A percentile compares a stretch with the other conserved stretches of the same genome.
Conservation (phyloP, 805 yeast species). For the Candida golubevii region DNA sequence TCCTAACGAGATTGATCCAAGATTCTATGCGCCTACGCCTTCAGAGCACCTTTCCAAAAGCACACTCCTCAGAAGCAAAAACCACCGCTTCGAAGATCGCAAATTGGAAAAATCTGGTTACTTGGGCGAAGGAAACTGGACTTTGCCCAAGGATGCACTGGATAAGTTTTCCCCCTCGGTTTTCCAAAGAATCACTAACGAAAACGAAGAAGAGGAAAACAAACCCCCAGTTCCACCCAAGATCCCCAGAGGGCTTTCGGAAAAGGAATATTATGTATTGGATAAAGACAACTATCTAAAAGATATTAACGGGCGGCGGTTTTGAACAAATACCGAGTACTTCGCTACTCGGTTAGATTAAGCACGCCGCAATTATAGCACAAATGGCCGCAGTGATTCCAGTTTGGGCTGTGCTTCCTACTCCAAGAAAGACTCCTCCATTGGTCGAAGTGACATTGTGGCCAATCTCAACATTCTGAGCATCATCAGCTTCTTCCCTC, state of each 20-base stretch:
- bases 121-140: slow-evolving; percentile 36
- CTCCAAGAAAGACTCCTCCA: not conserved
- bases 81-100: slow-evolving; percentile 19
- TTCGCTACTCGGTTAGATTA: slow-evolving; percentile 2
- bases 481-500: no score
- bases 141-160: slow-evolving; percentile 1
- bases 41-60: slow-evolving; percentile 33
- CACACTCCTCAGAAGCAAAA: slow-evolving; percentile 22
- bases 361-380: slow-evolving; percentile 33
- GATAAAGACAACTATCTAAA: slow-evolving; percentile 36
- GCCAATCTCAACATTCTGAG: not conserved
- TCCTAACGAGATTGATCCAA: slow-evolving; percentile 27
- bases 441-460: not conserved
- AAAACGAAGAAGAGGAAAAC: slow-evolving; percentile 22
- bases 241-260: slow-evolving; percentile 39
- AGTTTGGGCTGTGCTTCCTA: slow-evolving; percentile 6
- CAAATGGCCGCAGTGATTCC: slow-evolving; percentile 19
- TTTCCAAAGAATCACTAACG: slow-evolving; percentile 28
- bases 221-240: slow-evolving; percentile 44
- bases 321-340: not conserved
- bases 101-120: slow-evolving; percentile 36
- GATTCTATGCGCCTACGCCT: slow-evolving; percentile 46
- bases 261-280: slow-evolving; percentile 38
- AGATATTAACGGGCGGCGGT: slow-evolving; percentile 36
- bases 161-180: slow-evolving; percentile 32